Percentiles rank a stretch among this genome's conserved stretches.
These are phyloP conservation scores for Russula foetens DNA, from an alignment of 768 basidiomycete species.

Conservation along the genomic window DNA sequence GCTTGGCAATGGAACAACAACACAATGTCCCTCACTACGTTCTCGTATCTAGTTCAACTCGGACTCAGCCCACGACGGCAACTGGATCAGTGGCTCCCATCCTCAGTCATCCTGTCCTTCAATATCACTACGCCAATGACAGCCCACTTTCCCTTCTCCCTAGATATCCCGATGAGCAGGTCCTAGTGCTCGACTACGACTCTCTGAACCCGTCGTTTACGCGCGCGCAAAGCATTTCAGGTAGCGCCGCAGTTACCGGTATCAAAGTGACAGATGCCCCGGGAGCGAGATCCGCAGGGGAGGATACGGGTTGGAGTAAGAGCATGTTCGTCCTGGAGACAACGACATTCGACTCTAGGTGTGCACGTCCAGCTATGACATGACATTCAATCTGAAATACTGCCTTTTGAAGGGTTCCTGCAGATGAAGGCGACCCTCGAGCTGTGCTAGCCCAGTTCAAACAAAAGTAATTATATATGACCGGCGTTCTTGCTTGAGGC, in stretches of 20 bases:
- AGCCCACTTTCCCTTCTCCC: conserved; percentile 59
- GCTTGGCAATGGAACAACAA: neutral
- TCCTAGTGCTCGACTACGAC: conserved; percentile 66
- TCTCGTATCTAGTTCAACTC: conserved; percentile 51
- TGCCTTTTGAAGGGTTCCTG: conserved; percentile 7
- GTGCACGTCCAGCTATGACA: neutral
- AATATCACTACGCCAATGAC: conserved; percentile 81
- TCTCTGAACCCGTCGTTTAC: conserved; percentile 33
- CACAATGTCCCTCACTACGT: conserved; percentile 53
- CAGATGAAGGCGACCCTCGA: conserved; percentile 41
- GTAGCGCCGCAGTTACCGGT: conserved; percentile 42
- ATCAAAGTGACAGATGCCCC: conserved; percentile 67
- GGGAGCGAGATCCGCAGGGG: conserved; percentile 50
- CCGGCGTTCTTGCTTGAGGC: neutral
- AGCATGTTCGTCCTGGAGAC: conserved; percentile 76
- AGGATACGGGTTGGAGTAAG: conserved; percentile 37
- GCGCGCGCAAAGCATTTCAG: conserved; percentile 44
- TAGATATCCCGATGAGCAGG: conserved; percentile 52
- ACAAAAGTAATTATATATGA: conserved; percentile 54
- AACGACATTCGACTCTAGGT: conserved; percentile 43
- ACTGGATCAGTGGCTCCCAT: conserved; percentile 26
- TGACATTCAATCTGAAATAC: neutral
- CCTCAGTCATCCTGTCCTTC: conserved; percentile 63
- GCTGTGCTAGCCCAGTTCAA: conserved; percentile 55
- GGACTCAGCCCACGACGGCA: conserved; percentile 33